phyloP scores from a whole-genome alignment of 2,329 filamentous ascomycete genomes.

The Aspergillus aculeatinus region DNA sequence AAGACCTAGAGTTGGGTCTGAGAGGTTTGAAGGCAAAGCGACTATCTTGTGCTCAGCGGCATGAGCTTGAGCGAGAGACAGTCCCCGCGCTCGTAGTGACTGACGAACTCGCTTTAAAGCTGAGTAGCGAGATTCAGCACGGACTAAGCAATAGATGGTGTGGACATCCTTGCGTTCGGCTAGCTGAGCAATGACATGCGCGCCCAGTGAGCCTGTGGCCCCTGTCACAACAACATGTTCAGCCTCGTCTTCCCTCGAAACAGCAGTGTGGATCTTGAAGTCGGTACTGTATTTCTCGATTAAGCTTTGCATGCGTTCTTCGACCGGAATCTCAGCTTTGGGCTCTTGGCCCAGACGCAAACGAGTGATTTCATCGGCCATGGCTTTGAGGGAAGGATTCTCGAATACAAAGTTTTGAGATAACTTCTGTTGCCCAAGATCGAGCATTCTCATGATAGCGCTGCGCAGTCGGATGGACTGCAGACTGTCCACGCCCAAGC shows the following conservation, averaged over 20 bases:
- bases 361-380: conserved; percentile 15
- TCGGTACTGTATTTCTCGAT: conserved; percentile 40
- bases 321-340: conserved; percentile 25
- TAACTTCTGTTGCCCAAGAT: neutral
- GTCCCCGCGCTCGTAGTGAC: conserved; percentile 36
- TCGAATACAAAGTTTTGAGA: conserved; percentile 13
- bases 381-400: conserved; percentile 20
- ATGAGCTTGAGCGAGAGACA: conserved; percentile 11
- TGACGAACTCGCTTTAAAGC: conserved; percentile 43
- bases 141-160: conserved; percentile 57
- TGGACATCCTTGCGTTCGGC: conserved; percentile 32
- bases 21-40: conserved; percentile 50
- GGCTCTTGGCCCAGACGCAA: neutral
- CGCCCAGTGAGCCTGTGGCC: conserved; percentile 64
- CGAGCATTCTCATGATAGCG: conserved; percentile 17
- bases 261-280: conserved; percentile 18
- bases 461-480: conserved; percentile 23
- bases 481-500: conserved; percentile 24
- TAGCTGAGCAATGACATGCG: conserved; percentile 55
- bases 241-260: neutral
- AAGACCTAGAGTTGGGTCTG: conserved; percentile 50
- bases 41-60: conserved; percentile 39
- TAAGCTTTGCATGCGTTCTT: conserved; percentile 44
- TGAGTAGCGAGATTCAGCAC: conserved; percentile 39
- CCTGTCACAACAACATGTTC: conserved; percentile 43